Evolutionary conservation across 192 early-diverging fungal species (phyloP), one percentile per base, ranked within the genome.

Genomic region (Coemansia aciculifera): DNA sequence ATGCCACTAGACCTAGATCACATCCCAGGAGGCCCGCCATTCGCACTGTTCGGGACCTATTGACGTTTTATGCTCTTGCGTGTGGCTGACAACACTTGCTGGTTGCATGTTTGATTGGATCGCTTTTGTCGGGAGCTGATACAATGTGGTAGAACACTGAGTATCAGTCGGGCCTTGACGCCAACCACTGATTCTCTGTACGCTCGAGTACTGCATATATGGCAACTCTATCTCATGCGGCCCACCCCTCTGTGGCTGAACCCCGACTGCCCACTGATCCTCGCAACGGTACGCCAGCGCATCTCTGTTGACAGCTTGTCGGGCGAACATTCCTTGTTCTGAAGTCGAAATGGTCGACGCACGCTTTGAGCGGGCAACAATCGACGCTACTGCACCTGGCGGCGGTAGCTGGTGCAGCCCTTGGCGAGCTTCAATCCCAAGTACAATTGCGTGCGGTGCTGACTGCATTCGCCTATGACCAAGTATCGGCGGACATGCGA

Each of bases 11-110:
- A 11, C 17, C 39, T 69, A 75, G 23, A 75, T 75, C 2, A 75
- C 64, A 66, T 75, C 74, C 74, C 74, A 75, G 2, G 68, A 75
- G 4, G 67, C 63, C 19, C 63, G 63, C 74, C 74, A 75, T 31
- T 69, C 74, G 56, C 56, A 59, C 32, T 59, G 56, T 31, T 59
- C 32, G 32, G n/a, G 56, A 11, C 15, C 56, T 17, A 31, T 2
- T 36, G 34, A 15, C 31, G 31, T 31, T 7, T 10, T 29, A 19
- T 17, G 15, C 15, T 34, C 34, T 7, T 34, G 17, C 5, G 15
- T 36, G 13, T n/a, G 15, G 5, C 10, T 36, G 32, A 10, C n/a
- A 32, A 15, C 46, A n/a, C 40, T 27, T 54, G 24, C 51, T 19
- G 34, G 13, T 3, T 3, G 13, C 6, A 12, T 27, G 51, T 21